A percentile compares a stretch with the other conserved stretches of the same genome.
Evolutionary conservation across 768 basidiomycete genomes (phyloP).

Genomic region (Pseudohyphozyma bogoriensis): DNA sequence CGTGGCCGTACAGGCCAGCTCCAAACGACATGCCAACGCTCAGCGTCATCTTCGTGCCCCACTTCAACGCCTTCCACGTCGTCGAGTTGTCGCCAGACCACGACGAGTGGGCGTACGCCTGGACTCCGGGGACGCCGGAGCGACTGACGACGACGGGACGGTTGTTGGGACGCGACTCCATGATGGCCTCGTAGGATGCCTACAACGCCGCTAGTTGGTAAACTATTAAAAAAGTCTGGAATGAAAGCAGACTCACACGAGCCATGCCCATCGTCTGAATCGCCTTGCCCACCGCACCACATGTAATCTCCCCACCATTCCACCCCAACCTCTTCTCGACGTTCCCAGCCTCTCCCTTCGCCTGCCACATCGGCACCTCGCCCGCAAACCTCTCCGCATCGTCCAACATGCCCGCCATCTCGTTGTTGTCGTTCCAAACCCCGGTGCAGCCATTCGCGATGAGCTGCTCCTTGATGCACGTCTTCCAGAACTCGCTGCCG

Average conservation of each 20-base stretch:
- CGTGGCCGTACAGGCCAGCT: neutral
- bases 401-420: neutral
- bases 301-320: neutral
- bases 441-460: neutral
- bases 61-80: constrained; percentile 2
- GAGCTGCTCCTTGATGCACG: neutral
- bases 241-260: neutral
- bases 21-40: constrained; percentile 1
- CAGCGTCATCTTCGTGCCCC: constrained; percentile 1
- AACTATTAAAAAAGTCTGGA: neutral
- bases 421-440: constrained; percentile 5
- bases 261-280: constrained; percentile 2
- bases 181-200: constrained; percentile 1
- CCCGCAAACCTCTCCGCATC: neutral
- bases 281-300: neutral
- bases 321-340: constrained; percentile 1
- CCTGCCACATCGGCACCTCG: neutral
- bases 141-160: neutral
- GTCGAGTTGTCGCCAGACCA: constrained; percentile 7
- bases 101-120: constrained; percentile 1
- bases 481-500: neutral
- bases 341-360: neutral
- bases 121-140: constrained; percentile 1
- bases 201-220: no score
- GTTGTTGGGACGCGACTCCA: neutral